Evolutionary conservation across 306 rosid species (phyloP).

Genomic region (Vigna unguiculata): DNA sequence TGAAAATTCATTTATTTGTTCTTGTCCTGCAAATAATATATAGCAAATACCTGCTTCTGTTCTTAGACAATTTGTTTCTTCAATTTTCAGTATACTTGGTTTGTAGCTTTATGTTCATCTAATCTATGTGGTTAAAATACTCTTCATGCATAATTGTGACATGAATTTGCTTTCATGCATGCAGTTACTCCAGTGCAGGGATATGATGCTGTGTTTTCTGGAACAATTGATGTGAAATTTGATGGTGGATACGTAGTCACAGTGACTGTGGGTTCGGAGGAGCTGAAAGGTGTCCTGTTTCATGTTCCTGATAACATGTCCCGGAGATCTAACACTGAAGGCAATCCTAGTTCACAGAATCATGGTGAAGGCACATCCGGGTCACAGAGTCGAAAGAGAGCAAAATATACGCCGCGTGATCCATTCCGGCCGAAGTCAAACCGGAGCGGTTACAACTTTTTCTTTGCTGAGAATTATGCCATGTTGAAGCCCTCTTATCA

Average conservation of each 20-base stretch:
- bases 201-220: constrained; percentile 58
- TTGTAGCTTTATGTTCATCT: constrained; percentile 18
- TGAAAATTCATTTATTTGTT: not conserved
- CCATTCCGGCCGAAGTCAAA: constrained; percentile 79
- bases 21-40: not conserved
- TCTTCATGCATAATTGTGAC: constrained; percentile 26
- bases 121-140: constrained; percentile 28
- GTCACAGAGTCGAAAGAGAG: constrained; percentile 58
- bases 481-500: constrained; percentile 69
- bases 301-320: constrained; percentile 61
- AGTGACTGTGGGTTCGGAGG: constrained; percentile 62
- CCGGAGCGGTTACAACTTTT: constrained; percentile 82
- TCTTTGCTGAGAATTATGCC: constrained; percentile 75
- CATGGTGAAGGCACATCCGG: constrained; percentile 37
- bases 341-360: constrained; percentile 42
- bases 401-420: constrained; percentile 62
- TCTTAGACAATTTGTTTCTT: constrained; percentile 21
- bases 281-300: constrained; percentile 74
- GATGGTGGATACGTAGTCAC: constrained; percentile 75
- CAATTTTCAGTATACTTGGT: not conserved
- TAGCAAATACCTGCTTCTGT: constrained; percentile 32
- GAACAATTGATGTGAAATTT: constrained; percentile 75
- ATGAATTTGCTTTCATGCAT: constrained; percentile 38
- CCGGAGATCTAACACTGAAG: constrained; percentile 45
- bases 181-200: constrained; percentile 57